Base-by-base conservation (phyloP, 2,329 filamentous ascomycete genomes). In the Stachybotrys chlorohalonatus region DNA sequence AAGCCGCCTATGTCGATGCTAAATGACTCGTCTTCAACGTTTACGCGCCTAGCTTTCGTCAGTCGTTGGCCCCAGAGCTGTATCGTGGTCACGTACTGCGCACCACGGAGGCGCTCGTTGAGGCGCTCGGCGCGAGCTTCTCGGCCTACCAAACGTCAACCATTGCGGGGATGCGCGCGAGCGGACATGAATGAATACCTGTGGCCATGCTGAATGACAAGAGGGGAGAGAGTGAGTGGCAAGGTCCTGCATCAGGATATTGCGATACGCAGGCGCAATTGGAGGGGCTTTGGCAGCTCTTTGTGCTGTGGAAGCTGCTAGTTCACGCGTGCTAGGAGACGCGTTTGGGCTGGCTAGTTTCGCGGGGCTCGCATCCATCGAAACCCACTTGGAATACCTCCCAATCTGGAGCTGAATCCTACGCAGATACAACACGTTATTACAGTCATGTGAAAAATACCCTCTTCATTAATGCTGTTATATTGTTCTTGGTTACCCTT, bases 31-130 rank as follows among this genome's bases (percentile, higher is more conserved):
- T 85, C 80, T 58, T 75, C 80, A 13, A 86, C 73, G 63, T 84
- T 77, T 55, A 80, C 76, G 60, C 77, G 76, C 60, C 78, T 82
- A 6, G 0, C 15, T 48, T 31, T 49, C 60, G 60, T 52, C 57
- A 11, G 42, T 2, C 11, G 5, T 2, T 31, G 6, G 7, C 17
- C 5, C 4, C 11, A n/a, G 16, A 2, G 2, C 1, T 9, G 9
- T 6, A 2, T 1, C 15, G 32, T 9, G 13, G 2, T 31, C 11
- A 67, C 79, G 60, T 74, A 84, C 82, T 82, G 80, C 47, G 83
- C 82, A 57, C 83, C 83, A 58, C 83, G 82, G 65, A 86, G 79
- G 64, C 83, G 82, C 70, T 84, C 77, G 58, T 82, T 81, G 72
- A 85, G 77, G 63, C 82, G 81, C 65, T 84, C 81, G 61, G 82